phyloP scores from a whole-genome alignment of 495 filamentous ascomycete species.

The Tuber borchii region DNA sequence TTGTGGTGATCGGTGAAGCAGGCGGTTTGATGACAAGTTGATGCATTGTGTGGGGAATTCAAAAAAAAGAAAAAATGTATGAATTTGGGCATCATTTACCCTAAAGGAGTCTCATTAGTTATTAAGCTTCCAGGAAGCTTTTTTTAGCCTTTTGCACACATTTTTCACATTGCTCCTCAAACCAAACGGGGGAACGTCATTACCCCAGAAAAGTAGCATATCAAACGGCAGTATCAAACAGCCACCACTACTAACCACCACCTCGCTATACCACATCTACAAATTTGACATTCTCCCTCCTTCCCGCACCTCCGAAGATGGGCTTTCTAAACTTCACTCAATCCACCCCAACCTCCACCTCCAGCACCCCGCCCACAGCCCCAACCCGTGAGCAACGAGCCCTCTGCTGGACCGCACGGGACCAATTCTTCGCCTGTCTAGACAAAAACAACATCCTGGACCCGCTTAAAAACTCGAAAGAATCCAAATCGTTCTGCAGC shows the following conservation, averaged over 20 bases:
- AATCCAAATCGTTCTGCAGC: constrained; percentile 17
- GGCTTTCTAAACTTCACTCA: constrained; percentile 41
- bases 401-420: constrained; percentile 79
- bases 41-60: not conserved
- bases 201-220: not conserved
- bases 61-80: not conserved
- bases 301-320: constrained; percentile 24
- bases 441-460: constrained; percentile 77
- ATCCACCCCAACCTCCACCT: constrained; percentile 37
- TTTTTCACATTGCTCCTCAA: not conserved
- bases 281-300: constrained; percentile 4
- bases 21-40: not conserved
- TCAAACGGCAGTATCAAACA: not conserved
- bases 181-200: not conserved
- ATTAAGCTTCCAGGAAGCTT: not conserved
- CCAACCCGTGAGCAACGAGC: constrained; percentile 71
- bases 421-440: constrained; percentile 78
- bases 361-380: constrained; percentile 57
- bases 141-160: not conserved
- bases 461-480: constrained; percentile 59
- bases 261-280: not conserved
- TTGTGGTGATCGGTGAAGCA: not conserved
- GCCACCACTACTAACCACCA: not conserved
- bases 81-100: not conserved
- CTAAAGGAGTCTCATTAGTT: not conserved